Percentiles rank a stretch among this genome's conserved stretches.
These are phyloP conservation scores for Chytriomyces confervae DNA, from an alignment of 192 early-diverging fungal genomes.

Conservation along the genomic window DNA sequence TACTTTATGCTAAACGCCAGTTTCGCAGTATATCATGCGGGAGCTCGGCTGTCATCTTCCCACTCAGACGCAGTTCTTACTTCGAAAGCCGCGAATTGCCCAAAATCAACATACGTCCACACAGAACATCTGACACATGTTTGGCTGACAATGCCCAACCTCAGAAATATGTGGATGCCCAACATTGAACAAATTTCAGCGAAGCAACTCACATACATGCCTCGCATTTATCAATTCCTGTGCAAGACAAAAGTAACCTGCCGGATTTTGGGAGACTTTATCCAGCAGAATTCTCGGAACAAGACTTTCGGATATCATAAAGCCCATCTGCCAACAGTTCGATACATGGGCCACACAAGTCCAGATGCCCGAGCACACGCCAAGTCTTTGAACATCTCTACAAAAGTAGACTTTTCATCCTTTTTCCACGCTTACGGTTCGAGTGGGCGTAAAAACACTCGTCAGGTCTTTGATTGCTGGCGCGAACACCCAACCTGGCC, in stretches of 20 bases:
- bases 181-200: conserved; percentile 10
- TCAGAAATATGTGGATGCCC: neutral
- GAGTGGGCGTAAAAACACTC: conserved; percentile 18
- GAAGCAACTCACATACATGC: neutral
- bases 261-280: neutral
- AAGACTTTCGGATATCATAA: neutral
- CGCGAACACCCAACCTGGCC: conserved; percentile 5
- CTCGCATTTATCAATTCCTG: neutral
- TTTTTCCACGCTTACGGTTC: conserved; percentile 2
- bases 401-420: neutral
- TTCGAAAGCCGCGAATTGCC: too few species aligned
- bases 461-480: conserved; percentile 14
- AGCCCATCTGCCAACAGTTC: neutral
- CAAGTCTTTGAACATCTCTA: neutral
- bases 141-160: too few species aligned
- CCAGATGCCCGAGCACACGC: neutral
- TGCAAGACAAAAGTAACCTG: conserved; percentile 17
- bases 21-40: too few species aligned
- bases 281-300: neutral
- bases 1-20: too few species aligned
- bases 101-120: too few species aligned
- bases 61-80: too few species aligned
- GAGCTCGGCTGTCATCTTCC: too few species aligned
- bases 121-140: too few species aligned
- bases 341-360: conserved; percentile 11